Conservation (phyloP, 495 filamentous ascomycete species). For the Bacidia gigantensis region DNA sequence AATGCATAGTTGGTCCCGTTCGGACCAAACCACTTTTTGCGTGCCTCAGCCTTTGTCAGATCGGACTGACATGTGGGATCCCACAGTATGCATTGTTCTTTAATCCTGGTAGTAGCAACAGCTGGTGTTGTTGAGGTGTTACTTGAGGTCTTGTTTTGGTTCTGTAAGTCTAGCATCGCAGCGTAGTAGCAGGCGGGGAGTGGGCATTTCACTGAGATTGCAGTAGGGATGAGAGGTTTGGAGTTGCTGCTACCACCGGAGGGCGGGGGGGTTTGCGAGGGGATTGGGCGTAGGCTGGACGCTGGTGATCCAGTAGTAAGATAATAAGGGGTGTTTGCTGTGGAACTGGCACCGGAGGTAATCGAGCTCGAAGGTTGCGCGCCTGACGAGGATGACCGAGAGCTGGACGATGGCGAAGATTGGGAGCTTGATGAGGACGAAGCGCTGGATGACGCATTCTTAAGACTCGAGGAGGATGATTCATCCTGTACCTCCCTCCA, state of each 20-base stretch:
- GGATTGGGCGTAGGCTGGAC: not conserved
- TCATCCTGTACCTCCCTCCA: not conserved
- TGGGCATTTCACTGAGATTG: not conserved
- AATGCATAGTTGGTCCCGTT: not conserved
- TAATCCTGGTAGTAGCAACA: not conserved
- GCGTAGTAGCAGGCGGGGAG: not conserved
- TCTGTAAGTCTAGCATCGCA: not conserved
- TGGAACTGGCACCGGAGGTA: not conserved
- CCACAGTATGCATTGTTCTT: constrained; percentile 5
- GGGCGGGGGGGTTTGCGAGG: not conserved
- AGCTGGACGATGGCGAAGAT: not conserved
- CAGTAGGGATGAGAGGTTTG: not conserved
- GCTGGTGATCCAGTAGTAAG: not conserved
- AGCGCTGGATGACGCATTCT: not conserved
- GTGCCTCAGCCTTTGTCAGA: not conserved
- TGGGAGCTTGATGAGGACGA: not conserved
- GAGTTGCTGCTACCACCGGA: not conserved
- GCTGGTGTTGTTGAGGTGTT: not conserved
- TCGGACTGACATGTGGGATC: not conserved
- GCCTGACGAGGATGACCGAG: not conserved
- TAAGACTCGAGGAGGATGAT: not conserved
- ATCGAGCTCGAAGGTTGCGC: not conserved
- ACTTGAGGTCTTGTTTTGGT: no score
- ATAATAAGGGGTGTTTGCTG: not conserved
- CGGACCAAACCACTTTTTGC: not conserved